A percentile compares a stretch with the other conserved stretches of the same genome.
Conservation (phyloP, 148 eudicot species). For the Cornus suecica region DNA sequence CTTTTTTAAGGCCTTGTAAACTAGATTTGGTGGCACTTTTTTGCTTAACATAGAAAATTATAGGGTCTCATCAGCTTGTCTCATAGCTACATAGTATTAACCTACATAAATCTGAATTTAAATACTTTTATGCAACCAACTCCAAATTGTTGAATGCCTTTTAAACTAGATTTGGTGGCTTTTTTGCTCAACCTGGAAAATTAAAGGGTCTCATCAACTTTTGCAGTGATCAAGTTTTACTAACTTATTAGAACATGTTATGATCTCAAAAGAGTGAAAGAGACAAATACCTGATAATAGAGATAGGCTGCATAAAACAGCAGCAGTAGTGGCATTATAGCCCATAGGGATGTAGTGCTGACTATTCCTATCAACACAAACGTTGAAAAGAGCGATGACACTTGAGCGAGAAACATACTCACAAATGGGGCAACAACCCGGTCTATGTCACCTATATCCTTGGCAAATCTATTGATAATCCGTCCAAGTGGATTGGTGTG, state of each 20-base stretch:
- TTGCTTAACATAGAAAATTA: too few relatives aligned
- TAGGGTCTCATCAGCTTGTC: too few relatives aligned
- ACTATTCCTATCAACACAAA: conserved; percentile 90
- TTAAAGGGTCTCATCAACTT: neutral
- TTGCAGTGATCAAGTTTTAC: neutral
- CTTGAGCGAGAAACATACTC: conserved; percentile 76
- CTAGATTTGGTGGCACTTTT: too few relatives aligned
- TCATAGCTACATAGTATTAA: neutral
- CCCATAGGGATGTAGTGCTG: conserved; percentile 97
- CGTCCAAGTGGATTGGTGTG: conserved; percentile 96
- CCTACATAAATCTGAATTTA: too few relatives aligned
- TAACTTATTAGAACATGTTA: neutral
- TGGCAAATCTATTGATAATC: conserved; percentile 89
- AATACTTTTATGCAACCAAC: neutral
- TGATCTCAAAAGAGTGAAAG: neutral
- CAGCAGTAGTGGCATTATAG: conserved; percentile 91
- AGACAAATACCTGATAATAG: conserved; percentile 69
- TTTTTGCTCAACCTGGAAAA: neutral
- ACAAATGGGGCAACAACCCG: conserved; percentile 74
- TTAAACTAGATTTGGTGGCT: neutral
- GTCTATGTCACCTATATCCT: conserved; percentile 93
- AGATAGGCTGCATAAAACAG: conserved; percentile 86
- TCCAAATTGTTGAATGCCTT: neutral
- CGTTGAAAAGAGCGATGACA: conserved; percentile 85
- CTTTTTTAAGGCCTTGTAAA: too few relatives aligned